Evolutionary conservation across 2,329 filamentous ascomycete genomes (phyloP).

Genomic region (Verticillium tricorpus): DNA sequence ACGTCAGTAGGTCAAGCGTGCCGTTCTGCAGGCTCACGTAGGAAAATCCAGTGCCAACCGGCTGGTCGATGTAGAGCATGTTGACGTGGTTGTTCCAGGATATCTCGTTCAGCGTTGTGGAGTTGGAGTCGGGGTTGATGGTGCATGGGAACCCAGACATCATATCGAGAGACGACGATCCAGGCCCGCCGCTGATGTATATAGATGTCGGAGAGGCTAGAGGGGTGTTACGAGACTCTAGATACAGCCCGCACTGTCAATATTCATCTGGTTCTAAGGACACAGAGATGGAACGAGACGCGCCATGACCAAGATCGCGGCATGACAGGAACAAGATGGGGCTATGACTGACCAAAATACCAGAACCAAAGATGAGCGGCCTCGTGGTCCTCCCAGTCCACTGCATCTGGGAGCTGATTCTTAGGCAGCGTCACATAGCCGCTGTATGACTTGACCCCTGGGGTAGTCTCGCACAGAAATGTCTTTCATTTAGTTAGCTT

Average conservation of each 20-base stretch:
- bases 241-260: no score
- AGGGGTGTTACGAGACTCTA: slow-evolving; percentile 47
- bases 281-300: no score
- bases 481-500: slow-evolving; percentile 5
- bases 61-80: slow-evolving; percentile 69
- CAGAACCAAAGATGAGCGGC: slow-evolving; percentile 58
- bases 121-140: slow-evolving; percentile 45
- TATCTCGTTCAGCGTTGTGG: slow-evolving; percentile 49
- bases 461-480: slow-evolving; percentile 51
- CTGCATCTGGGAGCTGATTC: slow-evolving; percentile 24
- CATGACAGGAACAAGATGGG: no score
- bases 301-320: no score
- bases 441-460: slow-evolving; percentile 48
- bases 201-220: slow-evolving; percentile 52
- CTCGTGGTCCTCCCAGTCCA: slow-evolving; percentile 30
- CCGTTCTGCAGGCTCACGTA: slow-evolving; percentile 19
- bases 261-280: no score
- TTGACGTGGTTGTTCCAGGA: slow-evolving; percentile 62
- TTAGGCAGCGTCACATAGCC: slow-evolving; percentile 53
- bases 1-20: slow-evolving; percentile 12
- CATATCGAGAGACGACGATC: slow-evolving; percentile 51
- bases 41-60: slow-evolving; percentile 29
- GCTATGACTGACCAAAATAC: slow-evolving; percentile 31
- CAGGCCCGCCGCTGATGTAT: slow-evolving; percentile 60
- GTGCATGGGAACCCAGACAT: slow-evolving; percentile 47